Evolutionary conservation across 2,329 filamentous ascomycete genomes (phyloP), one percentile per base, ranked within the genome.

Genomic region (Scytalidium lignicola): DNA sequence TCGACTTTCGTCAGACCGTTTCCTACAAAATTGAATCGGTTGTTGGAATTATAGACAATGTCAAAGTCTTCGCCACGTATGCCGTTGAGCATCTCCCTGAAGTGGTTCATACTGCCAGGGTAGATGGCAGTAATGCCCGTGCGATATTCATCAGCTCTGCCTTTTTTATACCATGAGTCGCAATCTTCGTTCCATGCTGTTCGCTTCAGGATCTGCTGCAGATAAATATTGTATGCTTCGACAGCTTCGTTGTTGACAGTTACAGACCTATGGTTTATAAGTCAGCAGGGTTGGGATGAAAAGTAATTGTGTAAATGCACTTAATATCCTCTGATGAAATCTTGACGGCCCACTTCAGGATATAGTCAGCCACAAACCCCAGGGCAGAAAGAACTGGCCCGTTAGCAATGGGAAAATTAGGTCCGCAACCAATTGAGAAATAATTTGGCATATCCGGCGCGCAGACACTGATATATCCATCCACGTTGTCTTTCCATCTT

Each of bases 11-110:
- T 41, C n/a, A 18, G 39, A 15, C 39, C 39, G n/a, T 41, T 41
- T 0, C 72, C 74, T 70, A 76, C 68, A 52, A 74, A 74, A 22
- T 66, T 51, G 55, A 71, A 75, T n/a, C 65, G 60, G 55, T 76
- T 75, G n/a, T 55, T 50, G 12, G 63, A 67, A 39, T 64, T 62
- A 52, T 75, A 75, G 42, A 58, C 60, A 32, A 75, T 67, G 2
- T 75, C 67, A 51, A 74, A 76, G 53, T 77, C 73, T 55, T 77
- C 73, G 1, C 65, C 64, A 5, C 74, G 62, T 9, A 76, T 65
- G 2, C 67, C 62, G 9, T 62, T 56, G 17, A 46, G 44, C n/a
- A 19, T 26, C 22, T 46, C 28, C 18, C 23, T 29, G 44, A 46
- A 46, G 19, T 46, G 44, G 9, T 18, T 29, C 22, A 46, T 46